phyloP scores from a whole-genome alignment of 2,329 filamentous ascomycete species.

The Alternaria panax region DNA sequence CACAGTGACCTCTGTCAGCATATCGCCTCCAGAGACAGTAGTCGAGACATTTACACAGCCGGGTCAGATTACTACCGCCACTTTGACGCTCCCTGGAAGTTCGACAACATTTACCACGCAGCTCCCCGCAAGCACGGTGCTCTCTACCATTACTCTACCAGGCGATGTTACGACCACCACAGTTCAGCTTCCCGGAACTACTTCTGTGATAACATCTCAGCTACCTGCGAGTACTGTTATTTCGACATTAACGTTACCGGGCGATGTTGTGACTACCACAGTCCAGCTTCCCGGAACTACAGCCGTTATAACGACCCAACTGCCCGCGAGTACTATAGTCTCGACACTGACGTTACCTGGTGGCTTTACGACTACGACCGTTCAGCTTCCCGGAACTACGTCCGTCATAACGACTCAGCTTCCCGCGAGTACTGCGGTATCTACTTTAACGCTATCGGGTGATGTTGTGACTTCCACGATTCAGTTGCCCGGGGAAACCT shows the following conservation, averaged over 20 bases:
- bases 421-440: constrained; percentile 2
- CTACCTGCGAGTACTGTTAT: constrained; percentile 13
- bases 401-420: background rate
- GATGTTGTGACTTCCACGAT: constrained; percentile 25
- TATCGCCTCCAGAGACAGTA: constrained; percentile 12
- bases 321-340: constrained; percentile 13
- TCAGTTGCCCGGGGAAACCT: background rate
- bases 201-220: constrained; percentile 7
- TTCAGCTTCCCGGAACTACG: background rate
- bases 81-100: constrained; percentile 8
- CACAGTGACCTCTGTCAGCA: constrained; percentile 11
- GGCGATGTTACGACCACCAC: constrained; percentile 27
- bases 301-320: constrained; percentile 16
- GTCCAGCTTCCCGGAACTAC: constrained; percentile 20
- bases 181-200: constrained; percentile 9
- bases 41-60: constrained; percentile 15
- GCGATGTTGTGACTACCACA: constrained; percentile 26
- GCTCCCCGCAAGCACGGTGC: constrained; percentile 12
- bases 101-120: constrained; percentile 10
- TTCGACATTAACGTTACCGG: constrained; percentile 23
- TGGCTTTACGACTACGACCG: constrained; percentile 13
- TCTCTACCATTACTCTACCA: constrained; percentile 24
- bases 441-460: constrained; percentile 25
- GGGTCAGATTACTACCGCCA: constrained; percentile 12
- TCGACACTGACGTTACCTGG: constrained; percentile 25